Evolutionary conservation across 805 yeast species (phyloP).

Genomic region (Phaffomyces antillensis): DNA sequence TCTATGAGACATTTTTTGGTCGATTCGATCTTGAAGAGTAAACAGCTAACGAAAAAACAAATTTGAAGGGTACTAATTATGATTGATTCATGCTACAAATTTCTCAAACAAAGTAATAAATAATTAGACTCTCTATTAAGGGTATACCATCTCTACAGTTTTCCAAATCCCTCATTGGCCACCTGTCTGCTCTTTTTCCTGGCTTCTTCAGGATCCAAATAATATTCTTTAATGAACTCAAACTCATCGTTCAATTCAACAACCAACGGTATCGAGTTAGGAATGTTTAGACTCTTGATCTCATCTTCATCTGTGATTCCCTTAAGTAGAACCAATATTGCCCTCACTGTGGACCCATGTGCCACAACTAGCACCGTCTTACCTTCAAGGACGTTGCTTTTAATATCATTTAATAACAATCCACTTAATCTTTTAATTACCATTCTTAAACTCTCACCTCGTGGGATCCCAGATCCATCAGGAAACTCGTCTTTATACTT

Average conservation of each 20-base stretch:
- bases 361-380: slow-evolving; percentile 64
- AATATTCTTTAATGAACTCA: slow-evolving; percentile 48
- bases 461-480: slow-evolving; percentile 41
- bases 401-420: slow-evolving; percentile 43
- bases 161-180: slow-evolving; percentile 59
- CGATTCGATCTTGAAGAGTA: too few species aligned
- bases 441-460: slow-evolving; percentile 67
- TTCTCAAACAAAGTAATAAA: too few species aligned
- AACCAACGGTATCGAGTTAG: slow-evolving; percentile 77
- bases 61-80: too few species aligned
- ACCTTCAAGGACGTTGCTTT: slow-evolving; percentile 39
- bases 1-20: too few species aligned
- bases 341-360: slow-evolving; percentile 79
- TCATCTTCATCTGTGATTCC: slow-evolving; percentile 58
- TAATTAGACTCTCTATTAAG: neutral
- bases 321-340: slow-evolving; percentile 62
- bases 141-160: neutral
- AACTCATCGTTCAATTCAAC: slow-evolving; percentile 50
- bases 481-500: slow-evolving; percentile 26
- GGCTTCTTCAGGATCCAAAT: slow-evolving; percentile 77
- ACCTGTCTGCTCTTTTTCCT: slow-evolving; percentile 74
- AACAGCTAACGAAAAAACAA: too few species aligned
- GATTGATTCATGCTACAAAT: too few species aligned
- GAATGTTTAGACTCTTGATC: slow-evolving; percentile 69
- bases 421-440: slow-evolving; percentile 63